Conservation (phyloP, 345 rosid species). For the Populus davidiana region DNA sequence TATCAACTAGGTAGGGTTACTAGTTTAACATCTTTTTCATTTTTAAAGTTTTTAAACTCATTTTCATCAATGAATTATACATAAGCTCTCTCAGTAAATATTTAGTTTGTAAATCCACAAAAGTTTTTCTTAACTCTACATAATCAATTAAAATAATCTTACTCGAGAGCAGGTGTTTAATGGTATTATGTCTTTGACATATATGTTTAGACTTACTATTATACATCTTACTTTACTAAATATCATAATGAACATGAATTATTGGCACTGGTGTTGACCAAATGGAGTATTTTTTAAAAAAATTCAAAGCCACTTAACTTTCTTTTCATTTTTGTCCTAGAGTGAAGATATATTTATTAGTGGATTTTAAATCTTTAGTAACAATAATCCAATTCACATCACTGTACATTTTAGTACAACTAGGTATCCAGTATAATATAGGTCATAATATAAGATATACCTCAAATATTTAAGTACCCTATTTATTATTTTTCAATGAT, state of each 20-base stretch:
- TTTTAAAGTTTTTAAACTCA: neutral
- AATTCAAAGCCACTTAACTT: neutral
- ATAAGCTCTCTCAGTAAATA: neutral
- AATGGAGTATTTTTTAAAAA: neutral
- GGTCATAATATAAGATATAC: too few relatives aligned
- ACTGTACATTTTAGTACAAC: too few relatives aligned
- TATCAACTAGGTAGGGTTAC: neutral
- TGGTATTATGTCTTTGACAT: neutral
- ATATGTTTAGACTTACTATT: neutral
- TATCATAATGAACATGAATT: neutral
- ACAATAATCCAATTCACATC: too few relatives aligned
- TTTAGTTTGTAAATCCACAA: neutral
- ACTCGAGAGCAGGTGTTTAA: neutral
- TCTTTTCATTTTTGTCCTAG: rapidly evolving
- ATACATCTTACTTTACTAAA: neutral
- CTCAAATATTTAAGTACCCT: too few relatives aligned
- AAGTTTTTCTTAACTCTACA: neutral
- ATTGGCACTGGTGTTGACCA: neutral
- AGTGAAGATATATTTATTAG: too few relatives aligned
- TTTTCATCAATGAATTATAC: neutral
- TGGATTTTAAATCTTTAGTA: too few relatives aligned
- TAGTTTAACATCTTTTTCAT: neutral
- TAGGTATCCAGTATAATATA: too few relatives aligned
- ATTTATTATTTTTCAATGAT: too few relatives aligned
- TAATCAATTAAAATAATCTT: neutral